A percentile compares a stretch with the other conserved stretches of the same genome.
Evolutionary conservation across 495 filamentous ascomycete species (phyloP).

Genomic region (Letharia lupina): DNA sequence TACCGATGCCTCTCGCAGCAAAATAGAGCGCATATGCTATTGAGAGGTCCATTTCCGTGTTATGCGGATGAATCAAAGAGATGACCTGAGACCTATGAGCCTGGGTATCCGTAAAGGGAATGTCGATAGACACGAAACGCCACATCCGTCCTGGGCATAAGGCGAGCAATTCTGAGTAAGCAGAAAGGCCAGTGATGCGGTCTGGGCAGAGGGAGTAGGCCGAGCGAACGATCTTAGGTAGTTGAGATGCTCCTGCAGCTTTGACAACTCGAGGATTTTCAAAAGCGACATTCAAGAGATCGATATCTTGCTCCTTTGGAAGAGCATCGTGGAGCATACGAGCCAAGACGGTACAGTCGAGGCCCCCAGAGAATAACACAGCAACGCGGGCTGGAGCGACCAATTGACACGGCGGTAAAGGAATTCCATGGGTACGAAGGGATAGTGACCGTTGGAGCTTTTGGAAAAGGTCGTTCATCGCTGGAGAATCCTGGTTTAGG

Average conservation of each 20-base stretch:
- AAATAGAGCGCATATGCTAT: constrained; percentile 91
- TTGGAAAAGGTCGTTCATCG: constrained; percentile 48
- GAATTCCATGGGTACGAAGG: constrained; percentile 60
- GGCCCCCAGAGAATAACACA: constrained; percentile 85
- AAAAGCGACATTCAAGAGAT: constrained; percentile 93
- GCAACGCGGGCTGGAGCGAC: constrained; percentile 40
- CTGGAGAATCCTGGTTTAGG: constrained; percentile 42
- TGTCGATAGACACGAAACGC: constrained; percentile 74
- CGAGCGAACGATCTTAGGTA: constrained; percentile 25
- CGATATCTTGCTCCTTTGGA: constrained; percentile 58
- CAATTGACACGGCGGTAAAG: constrained; percentile 34
- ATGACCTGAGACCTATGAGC: constrained; percentile 61
- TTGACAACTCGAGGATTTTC: constrained; percentile 74
- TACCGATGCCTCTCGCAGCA: constrained; percentile 69
- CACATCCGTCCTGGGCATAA: constrained; percentile 67
- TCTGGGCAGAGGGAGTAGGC: constrained; percentile 83
- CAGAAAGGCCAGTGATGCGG: constrained; percentile 71
- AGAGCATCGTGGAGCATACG: constrained; percentile 73
- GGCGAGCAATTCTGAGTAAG: constrained; percentile 60
- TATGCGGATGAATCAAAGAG: constrained; percentile 78
- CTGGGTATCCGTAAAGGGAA: constrained; percentile 69
- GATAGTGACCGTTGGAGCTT: constrained; percentile 56
- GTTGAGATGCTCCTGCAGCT: constrained; percentile 31
- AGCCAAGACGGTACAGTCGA: constrained; percentile 87
- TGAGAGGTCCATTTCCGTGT: constrained; percentile 99